Percentiles rank a stretch among this genome's conserved stretches.
phyloP scores from a whole-genome alignment of 768 basidiomycete genomes.

The Mycena vitilis region DNA sequence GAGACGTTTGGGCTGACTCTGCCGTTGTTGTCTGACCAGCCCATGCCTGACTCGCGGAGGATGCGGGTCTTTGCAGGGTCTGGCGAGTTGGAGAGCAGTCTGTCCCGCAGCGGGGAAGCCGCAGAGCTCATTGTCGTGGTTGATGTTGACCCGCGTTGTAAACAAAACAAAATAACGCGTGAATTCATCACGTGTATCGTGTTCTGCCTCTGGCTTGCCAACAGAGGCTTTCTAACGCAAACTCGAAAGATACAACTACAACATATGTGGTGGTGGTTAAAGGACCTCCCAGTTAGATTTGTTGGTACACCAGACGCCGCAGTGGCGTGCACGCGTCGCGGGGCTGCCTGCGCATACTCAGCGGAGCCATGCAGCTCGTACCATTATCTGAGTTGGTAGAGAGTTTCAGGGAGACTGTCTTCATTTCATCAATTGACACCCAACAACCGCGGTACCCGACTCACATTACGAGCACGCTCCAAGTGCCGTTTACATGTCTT shows the following conservation, averaged over 20 bases:
- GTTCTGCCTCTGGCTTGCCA: too few relatives aligned
- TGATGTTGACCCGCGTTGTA: neutral
- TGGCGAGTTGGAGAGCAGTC: conserved; percentile 70
- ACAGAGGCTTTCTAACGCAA: too few relatives aligned
- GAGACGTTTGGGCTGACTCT: conserved; percentile 59
- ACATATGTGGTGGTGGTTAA: too few relatives aligned
- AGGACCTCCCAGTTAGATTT: too few relatives aligned
- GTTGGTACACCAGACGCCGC: too few relatives aligned
- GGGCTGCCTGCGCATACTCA: too few relatives aligned
- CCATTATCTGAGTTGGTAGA: too few relatives aligned
- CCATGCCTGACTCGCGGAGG: conserved; percentile 71
- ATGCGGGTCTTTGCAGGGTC: conserved; percentile 75
- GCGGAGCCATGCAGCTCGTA: too few relatives aligned
- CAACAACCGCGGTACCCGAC: neutral
- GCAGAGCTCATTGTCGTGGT: conserved; percentile 21
- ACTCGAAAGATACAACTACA: too few relatives aligned
- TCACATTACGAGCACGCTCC: conserved; percentile 8
- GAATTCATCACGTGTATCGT: too few relatives aligned
- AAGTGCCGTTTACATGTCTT: conserved; percentile 79
- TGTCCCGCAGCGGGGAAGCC: conserved; percentile 63
- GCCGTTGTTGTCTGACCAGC: conserved; percentile 58
- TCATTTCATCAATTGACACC: neutral
- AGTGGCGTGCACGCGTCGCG: too few relatives aligned
- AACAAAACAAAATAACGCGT: conserved; percentile 10
- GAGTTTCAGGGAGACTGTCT: too few relatives aligned